Base-by-base conservation (phyloP, 768 basidiomycete genomes). In the Nevesoporus exiguus region DNA sequence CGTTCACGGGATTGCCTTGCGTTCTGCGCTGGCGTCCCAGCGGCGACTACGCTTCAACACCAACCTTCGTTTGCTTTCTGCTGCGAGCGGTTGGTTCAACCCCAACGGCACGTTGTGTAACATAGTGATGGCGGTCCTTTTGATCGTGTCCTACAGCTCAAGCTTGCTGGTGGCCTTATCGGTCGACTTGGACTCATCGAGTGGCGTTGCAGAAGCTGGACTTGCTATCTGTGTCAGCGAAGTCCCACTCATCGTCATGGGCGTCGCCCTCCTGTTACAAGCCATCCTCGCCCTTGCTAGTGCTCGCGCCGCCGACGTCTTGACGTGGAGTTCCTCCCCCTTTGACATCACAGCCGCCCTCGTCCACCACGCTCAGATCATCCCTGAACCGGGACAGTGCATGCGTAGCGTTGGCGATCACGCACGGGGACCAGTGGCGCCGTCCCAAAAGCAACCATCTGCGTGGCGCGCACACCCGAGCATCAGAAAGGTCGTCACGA, bases 271-370 rank as follows among this genome's bases (percentile, higher is more conserved):
- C 22, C 39, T 63, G 1, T 45, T 61, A 17, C 70, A 71, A 47
- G 65, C 54, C 0, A 5, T 59, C 5, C 61, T 72, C 27, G 67
- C 65, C 8, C 50, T 70, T 24, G 45, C 44, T 2, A 66, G 65
- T 17, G 55, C 62, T 17, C 44, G 56, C n/a, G 27, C 50, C 22
- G 61, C 65, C 17, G 58, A 64, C 49, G 56, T 71, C 31, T 33
- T 63, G 42, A 71, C 71, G 10, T 71, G 71, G 71, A 72, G 71
- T 19, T 66, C 69, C 27, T 71, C 69, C 1, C 55, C 65, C 17
- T 59, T 72, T 15, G 69, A 68, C 13, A 55, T 64, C 1, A 67
- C 69, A 3, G 67, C 71, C 1, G 71, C 69, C 3, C 54, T 71
- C 25, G 53, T 72, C 13, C 62, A 66, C 17, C 63, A 71, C 9